Percentiles rank a stretch among this genome's conserved stretches.
Conservation (phyloP, 495 filamentous ascomycete genomes). For the Xylaria acuta region DNA sequence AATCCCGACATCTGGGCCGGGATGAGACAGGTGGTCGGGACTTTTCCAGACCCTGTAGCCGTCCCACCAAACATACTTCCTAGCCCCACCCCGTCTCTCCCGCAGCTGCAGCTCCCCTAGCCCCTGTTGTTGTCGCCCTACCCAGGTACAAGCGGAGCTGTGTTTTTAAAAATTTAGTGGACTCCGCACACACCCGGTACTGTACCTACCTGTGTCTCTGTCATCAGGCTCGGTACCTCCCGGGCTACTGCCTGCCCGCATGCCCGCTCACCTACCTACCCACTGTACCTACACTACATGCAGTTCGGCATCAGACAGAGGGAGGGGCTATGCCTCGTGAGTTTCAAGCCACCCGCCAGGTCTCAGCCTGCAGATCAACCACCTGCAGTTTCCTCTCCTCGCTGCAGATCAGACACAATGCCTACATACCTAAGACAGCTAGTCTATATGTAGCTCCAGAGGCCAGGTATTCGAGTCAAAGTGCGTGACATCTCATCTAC, state of each 20-base stretch:
- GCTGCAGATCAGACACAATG: conserved; percentile 8
- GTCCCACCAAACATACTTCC: conserved; percentile 7
- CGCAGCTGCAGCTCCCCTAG: conserved; percentile 16
- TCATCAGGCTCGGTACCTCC: conserved; percentile 16
- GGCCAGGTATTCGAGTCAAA: not conserved
- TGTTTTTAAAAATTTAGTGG: no score
- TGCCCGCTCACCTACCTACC: not conserved
- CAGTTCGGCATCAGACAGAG: conserved; percentile 31
- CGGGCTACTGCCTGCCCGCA: conserved; percentile 16
- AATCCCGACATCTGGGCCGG: not conserved
- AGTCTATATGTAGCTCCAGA: not conserved
- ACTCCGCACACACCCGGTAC: not conserved
- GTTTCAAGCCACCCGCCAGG: conserved; percentile 32
- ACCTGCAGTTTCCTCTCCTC: conserved; percentile 5
- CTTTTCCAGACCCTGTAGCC: conserved; percentile 5
- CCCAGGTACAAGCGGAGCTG: not conserved
- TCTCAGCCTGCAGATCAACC: conserved; percentile 49
- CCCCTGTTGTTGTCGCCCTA: conserved; percentile 15
- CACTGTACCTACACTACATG: not conserved
- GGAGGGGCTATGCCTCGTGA: conserved; percentile 29
- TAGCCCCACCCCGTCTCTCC: conserved; percentile 5
- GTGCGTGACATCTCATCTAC: not conserved
- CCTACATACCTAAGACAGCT: conserved; percentile 8
- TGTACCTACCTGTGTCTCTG: not conserved
- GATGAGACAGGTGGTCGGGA: not conserved